A percentile compares a stretch with the other conserved stretches of the same genome.
phyloP scores from a whole-genome alignment of 1,284 basidiomycete genomes.

The Mycena sp. region DNA sequence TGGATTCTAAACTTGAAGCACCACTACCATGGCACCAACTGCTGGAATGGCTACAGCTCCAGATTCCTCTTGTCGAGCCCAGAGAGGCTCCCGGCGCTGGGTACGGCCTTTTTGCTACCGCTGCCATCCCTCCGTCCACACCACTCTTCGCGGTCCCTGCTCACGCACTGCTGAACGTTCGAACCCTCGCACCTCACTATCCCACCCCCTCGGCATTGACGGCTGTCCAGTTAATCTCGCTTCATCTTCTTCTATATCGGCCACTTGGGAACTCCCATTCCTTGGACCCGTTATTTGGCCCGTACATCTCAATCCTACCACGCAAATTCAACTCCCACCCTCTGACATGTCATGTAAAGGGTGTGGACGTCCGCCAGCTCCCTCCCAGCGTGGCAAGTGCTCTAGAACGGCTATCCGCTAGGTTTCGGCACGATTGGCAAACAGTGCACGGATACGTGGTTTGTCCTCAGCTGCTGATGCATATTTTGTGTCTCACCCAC shows the following conservation, averaged over 20 bases:
- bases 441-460: constrained; percentile 57
- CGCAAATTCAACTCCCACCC: constrained; percentile 78
- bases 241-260: constrained; percentile 69
- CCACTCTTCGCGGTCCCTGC: constrained; percentile 75
- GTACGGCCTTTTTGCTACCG: constrained; percentile 71
- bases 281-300: constrained; percentile 70
- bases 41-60: constrained; percentile 60
- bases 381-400: constrained; percentile 60
- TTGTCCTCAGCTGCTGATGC: neutral
- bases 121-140: constrained; percentile 53
- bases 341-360: constrained; percentile 69
- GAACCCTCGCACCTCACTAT: constrained; percentile 68
- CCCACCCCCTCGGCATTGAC: constrained; percentile 54
- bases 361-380: constrained; percentile 41
- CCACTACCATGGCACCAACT: constrained; percentile 45
- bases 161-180: constrained; percentile 73
- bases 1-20: too few relatives aligned
- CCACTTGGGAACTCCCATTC: constrained; percentile 48
- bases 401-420: constrained; percentile 56
- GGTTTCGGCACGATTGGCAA: constrained; percentile 71
- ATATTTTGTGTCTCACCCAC: neutral
- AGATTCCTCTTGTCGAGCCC: constrained; percentile 55
- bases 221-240: constrained; percentile 66
- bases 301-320: constrained; percentile 82
- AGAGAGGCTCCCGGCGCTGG: constrained; percentile 55